Conservation (phyloP, 352 stramenopile species). For the Globisporangium heterothallicum region DNA sequence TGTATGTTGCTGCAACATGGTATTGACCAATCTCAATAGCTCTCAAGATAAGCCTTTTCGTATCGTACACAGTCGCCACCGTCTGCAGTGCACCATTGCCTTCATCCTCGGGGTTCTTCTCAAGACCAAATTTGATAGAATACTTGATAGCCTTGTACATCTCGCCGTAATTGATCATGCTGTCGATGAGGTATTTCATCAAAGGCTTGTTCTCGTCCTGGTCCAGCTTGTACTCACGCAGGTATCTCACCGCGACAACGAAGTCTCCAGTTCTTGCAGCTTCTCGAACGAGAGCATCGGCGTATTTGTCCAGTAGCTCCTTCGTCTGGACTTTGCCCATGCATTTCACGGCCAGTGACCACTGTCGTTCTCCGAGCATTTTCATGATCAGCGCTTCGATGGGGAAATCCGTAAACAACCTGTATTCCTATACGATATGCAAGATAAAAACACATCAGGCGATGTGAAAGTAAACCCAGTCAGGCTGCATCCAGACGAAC, state of each 20-base stretch:
- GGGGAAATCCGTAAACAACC: slow-evolving; percentile 65
- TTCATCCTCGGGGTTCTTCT: slow-evolving; percentile 20
- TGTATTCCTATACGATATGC: slow-evolving; percentile 31
- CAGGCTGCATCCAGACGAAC: not conserved
- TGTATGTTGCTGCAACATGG: slow-evolving; percentile 74
- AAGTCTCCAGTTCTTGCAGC: slow-evolving; percentile 63
- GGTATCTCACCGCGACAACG: slow-evolving; percentile 49
- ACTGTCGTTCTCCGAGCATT: slow-evolving; percentile 69
- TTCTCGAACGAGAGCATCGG: slow-evolving; percentile 51
- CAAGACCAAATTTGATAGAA: slow-evolving; percentile 74
- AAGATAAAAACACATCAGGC: not conserved
- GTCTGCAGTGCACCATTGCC: slow-evolving; percentile 9
- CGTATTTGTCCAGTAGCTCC: slow-evolving; percentile 35
- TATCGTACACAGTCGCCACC: slow-evolving; percentile 32
- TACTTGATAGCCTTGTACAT: slow-evolving; percentile 90
- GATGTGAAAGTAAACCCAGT: no score
- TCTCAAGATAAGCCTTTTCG: slow-evolving; percentile 44
- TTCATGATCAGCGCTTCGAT: slow-evolving; percentile 54
- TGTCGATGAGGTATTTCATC: slow-evolving; percentile 53
- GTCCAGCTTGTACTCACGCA: slow-evolving; percentile 81
- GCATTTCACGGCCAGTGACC: slow-evolving; percentile 65
- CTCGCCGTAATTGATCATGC: slow-evolving; percentile 60
- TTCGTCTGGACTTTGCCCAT: slow-evolving; percentile 69
- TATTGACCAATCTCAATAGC: slow-evolving; percentile 59
- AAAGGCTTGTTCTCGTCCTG: slow-evolving; percentile 30